Percentiles rank a stretch among this genome's conserved stretches.
Conservation (phyloP, 202 grass and related monocot species). For the Bolboschoenoplectus hybrid region DNA sequence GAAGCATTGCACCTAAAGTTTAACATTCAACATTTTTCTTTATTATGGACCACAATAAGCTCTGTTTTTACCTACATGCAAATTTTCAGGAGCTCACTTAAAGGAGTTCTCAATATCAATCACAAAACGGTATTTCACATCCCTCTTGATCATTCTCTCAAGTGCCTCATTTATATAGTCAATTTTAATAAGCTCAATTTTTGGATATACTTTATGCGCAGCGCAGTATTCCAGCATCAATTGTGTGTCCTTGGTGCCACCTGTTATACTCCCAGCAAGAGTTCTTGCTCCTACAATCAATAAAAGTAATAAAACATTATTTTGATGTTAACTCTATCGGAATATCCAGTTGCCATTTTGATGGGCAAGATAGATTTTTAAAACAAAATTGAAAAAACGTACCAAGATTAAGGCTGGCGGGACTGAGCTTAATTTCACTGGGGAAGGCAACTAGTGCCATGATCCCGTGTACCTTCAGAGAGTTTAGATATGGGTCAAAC, state of each 20-base stretch:
- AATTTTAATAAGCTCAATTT: slow-evolving; percentile 70
- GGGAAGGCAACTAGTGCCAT: slow-evolving; percentile 66
- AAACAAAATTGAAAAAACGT: slow-evolving; percentile 18
- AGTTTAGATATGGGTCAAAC: slow-evolving; percentile 75
- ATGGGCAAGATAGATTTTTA: slow-evolving; percentile 12
- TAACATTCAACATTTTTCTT: neutral
- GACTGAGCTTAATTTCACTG: slow-evolving; percentile 67
- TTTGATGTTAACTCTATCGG: neutral
- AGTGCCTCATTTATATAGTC: slow-evolving; percentile 79
- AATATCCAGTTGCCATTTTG: neutral
- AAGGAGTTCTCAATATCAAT: slow-evolving; percentile 73
- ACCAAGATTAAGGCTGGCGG: slow-evolving; percentile 66
- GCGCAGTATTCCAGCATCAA: slow-evolving; percentile 73
- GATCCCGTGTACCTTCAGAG: slow-evolving; percentile 69
- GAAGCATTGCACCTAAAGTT: neutral
- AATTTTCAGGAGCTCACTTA: slow-evolving; percentile 31
- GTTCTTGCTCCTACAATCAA: slow-evolving; percentile 49
- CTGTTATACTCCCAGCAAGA: slow-evolving; percentile 57
- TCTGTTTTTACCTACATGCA: neutral
- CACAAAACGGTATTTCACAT: slow-evolving; percentile 75
- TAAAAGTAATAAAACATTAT: neutral
- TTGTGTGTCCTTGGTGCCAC: slow-evolving; percentile 65
- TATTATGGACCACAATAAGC: neutral
- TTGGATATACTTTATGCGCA: slow-evolving; percentile 58
- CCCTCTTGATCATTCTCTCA: slow-evolving; percentile 55